These are phyloP conservation scores for Fusarium sp. DNA, from an alignment of 2,329 filamentous ascomycete genomes.

Conservation along the genomic window DNA sequence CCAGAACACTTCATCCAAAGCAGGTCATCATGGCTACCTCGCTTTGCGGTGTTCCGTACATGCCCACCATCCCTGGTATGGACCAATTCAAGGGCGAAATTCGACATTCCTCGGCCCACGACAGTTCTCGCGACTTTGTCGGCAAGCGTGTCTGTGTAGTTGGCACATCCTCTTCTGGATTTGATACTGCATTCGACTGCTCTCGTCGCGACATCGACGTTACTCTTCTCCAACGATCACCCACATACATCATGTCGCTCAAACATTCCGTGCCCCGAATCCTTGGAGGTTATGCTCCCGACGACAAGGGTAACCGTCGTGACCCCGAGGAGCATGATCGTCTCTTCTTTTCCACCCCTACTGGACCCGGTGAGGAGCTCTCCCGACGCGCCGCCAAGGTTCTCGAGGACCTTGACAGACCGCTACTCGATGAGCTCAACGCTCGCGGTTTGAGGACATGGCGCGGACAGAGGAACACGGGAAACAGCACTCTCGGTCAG, in stretches of 20 bases:
- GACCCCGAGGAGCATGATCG: constrained; percentile 62
- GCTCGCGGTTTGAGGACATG: no score
- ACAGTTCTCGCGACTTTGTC: constrained; percentile 19
- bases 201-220: constrained; percentile 21
- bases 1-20: constrained; percentile 24
- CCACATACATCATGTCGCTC: constrained; percentile 52
- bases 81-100: constrained; percentile 10
- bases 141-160: constrained; percentile 25
- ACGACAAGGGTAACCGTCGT: constrained; percentile 60
- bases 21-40: constrained; percentile 25
- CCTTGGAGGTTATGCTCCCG: constrained; percentile 44
- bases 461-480: no score
- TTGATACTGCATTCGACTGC: constrained; percentile 21
- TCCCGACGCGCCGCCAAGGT: constrained; percentile 58
- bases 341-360: constrained; percentile 64
- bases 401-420: no score
- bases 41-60: constrained; percentile 11
- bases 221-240: constrained; percentile 37
- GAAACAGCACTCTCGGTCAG: no score
- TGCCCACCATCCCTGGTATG: constrained; percentile 15
- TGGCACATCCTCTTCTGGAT: constrained; percentile 22
- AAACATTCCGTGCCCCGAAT: constrained; percentile 47
- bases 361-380: constrained; percentile 67
- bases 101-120: constrained; percentile 16
- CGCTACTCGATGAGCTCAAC: no score